These are phyloP conservation scores for Alternaria novae-zelandiae DNA, from an alignment of 2,329 filamentous ascomycete genomes.

Conservation along the genomic window DNA sequence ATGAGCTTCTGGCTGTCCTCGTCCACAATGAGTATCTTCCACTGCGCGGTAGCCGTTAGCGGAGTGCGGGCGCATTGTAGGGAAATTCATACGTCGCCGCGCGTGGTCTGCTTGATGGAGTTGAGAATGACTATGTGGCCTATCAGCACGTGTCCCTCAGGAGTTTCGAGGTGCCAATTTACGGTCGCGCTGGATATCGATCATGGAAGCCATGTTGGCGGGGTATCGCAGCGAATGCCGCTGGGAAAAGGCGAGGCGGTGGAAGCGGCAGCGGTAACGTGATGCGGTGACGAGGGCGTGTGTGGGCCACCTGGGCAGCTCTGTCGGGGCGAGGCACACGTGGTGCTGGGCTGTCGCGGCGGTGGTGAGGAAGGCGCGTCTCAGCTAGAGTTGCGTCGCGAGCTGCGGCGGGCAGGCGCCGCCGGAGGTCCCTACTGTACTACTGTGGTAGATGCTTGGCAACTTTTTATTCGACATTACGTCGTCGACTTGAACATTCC, in stretches of 20 bases:
- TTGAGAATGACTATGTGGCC: conserved; percentile 69
- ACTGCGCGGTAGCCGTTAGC: conserved; percentile 62
- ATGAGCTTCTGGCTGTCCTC: conserved; percentile 82
- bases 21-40: conserved; percentile 96
- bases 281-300: neutral
- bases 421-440: conserved; percentile 15
- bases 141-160: conserved; percentile 18
- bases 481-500: conserved; percentile 10
- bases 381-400: conserved; percentile 25
- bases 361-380: conserved; percentile 24
- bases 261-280: neutral
- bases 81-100: conserved; percentile 71
- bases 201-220: conserved; percentile 79
- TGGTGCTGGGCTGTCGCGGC: conserved; percentile 8
- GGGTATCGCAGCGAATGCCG: conserved; percentile 28
- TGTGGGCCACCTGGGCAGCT: neutral
- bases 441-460: conserved; percentile 16
- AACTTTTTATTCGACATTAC: conserved; percentile 32
- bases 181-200: conserved; percentile 84
- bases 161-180: conserved; percentile 12
- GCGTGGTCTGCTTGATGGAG: conserved; percentile 78
- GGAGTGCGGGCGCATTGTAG: conserved; percentile 15
- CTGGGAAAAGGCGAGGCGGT: neutral
- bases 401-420: conserved; percentile 16
- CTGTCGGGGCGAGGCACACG: neutral